Evolutionary conservation across 2,329 filamentous ascomycete species (phyloP).

Genomic region (Gremmenia infestans): DNA sequence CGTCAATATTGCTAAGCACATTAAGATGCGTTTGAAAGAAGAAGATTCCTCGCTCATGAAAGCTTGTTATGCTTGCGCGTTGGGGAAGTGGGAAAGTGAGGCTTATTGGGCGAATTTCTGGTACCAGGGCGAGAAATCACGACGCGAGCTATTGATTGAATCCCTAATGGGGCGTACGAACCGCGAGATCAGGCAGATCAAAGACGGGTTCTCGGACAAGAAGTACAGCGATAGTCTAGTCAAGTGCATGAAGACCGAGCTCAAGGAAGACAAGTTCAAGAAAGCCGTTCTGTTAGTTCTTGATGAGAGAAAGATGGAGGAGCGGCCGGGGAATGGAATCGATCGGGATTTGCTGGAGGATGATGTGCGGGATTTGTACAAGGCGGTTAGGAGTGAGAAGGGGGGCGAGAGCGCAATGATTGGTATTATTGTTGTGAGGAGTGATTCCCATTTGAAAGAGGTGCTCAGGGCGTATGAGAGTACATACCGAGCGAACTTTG

Average conservation of each 20-base stretch:
- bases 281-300: conserved; percentile 78
- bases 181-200: conserved; percentile 81
- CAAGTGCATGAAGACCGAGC: conserved; percentile 84
- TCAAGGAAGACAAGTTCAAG: conserved; percentile 96
- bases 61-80: conserved; percentile 81
- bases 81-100: conserved; percentile 88
- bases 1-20: conserved; percentile 81
- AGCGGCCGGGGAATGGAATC: conserved; percentile 35
- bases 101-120: conserved; percentile 98
- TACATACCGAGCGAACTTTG: conserved; percentile 74
- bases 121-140: conserved; percentile 83
- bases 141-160: conserved; percentile 88
- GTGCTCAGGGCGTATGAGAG: conserved; percentile 73
- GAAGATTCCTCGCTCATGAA: conserved; percentile 77
- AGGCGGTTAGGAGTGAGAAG: conserved; percentile 63
- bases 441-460: conserved; percentile 76
- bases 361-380: conserved; percentile 69
- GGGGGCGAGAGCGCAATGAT: conserved; percentile 89
- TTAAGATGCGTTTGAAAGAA: conserved; percentile 70
- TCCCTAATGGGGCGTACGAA: conserved; percentile 86
- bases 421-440: conserved; percentile 72
- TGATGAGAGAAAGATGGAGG: conserved; percentile 79
- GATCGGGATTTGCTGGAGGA: conserved; percentile 52
- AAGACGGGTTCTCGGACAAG: conserved; percentile 83
- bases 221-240: conserved; percentile 79